Evolutionary conservation across 805 yeast species (phyloP).

Genomic region (Jamesozyma lodderae): DNA sequence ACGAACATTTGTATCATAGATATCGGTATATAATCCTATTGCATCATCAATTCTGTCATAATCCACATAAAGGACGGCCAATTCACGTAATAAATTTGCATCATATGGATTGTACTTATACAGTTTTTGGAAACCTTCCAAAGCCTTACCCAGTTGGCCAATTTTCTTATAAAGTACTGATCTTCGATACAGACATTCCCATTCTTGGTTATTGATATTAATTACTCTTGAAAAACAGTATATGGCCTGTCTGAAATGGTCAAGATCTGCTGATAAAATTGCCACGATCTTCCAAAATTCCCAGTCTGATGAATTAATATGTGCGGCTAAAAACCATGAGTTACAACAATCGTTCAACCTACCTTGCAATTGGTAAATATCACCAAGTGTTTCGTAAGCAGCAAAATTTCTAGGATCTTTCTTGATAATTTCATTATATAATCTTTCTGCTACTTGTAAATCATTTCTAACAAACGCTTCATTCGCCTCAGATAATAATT

Average conservation of each 20-base stretch:
- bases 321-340: constrained; percentile 77
- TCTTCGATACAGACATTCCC: constrained; percentile 52
- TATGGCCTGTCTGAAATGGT: constrained; percentile 66
- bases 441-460: constrained; percentile 46
- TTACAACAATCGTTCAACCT: constrained; percentile 63
- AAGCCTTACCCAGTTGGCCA: constrained; percentile 60
- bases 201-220: constrained; percentile 39
- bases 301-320: constrained; percentile 63
- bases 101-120: constrained; percentile 51
- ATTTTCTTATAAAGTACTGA: constrained; percentile 59
- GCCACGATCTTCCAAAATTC: constrained; percentile 75
- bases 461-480: constrained; percentile 67
- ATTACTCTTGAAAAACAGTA: constrained; percentile 68
- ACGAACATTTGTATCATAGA: constrained; percentile 50
- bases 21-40: constrained; percentile 54
- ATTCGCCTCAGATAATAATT: constrained; percentile 61
- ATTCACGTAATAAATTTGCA: constrained; percentile 48
- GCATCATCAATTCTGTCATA: constrained; percentile 61
- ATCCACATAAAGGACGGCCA: constrained; percentile 44
- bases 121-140: constrained; percentile 60
- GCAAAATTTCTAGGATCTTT: constrained; percentile 68
- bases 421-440: constrained; percentile 62
- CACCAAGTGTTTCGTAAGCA: constrained; percentile 85
- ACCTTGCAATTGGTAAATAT: constrained; percentile 63
- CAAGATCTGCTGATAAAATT: constrained; percentile 52